Evolutionary conservation across 345 rosid genomes (phyloP).

Genomic region (Raphanus sativus): DNA sequence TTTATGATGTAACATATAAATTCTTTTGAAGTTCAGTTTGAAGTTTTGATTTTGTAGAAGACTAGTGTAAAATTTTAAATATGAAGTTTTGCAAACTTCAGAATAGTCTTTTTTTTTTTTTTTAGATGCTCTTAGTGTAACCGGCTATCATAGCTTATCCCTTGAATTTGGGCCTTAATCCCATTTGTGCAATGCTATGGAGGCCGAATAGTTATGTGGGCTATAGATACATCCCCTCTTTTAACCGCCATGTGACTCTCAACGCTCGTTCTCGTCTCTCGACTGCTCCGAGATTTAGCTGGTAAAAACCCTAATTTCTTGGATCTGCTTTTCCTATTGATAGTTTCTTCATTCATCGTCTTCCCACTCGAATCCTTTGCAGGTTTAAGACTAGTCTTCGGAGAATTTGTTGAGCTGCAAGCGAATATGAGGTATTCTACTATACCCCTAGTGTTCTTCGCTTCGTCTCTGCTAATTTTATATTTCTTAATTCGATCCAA

Average conservation of each 20-base stretch:
- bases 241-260: not conserved
- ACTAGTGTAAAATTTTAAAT: too few species aligned
- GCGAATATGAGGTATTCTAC: slow-evolving; percentile 45
- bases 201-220: not conserved
- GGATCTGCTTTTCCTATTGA: not conserved
- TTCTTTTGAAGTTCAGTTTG: too few species aligned
- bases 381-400: not conserved
- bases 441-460: slow-evolving; percentile 10
- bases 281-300: slow-evolving; percentile 7
- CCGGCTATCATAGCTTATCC: not conserved
- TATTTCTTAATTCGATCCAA: not conserved
- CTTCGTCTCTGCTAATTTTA: slow-evolving; percentile 5
- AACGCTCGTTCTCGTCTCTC: not conserved
- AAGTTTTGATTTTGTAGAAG: too few species aligned
- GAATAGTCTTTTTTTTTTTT: too few species aligned
- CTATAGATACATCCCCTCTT: not conserved
- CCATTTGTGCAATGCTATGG: not conserved
- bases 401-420: slow-evolving; percentile 31
- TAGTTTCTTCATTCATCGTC: not conserved
- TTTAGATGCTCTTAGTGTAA: too few species aligned
- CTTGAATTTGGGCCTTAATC: not conserved
- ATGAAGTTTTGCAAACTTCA: too few species aligned
- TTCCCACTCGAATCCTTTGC: not conserved
- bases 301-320: slow-evolving; percentile 9
- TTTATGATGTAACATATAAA: too few species aligned